Percentiles rank a stretch among this genome's conserved stretches.
phyloP scores from a whole-genome alignment of 495 filamentous ascomycete genomes.

The Hypoxylon cercidicola region DNA sequence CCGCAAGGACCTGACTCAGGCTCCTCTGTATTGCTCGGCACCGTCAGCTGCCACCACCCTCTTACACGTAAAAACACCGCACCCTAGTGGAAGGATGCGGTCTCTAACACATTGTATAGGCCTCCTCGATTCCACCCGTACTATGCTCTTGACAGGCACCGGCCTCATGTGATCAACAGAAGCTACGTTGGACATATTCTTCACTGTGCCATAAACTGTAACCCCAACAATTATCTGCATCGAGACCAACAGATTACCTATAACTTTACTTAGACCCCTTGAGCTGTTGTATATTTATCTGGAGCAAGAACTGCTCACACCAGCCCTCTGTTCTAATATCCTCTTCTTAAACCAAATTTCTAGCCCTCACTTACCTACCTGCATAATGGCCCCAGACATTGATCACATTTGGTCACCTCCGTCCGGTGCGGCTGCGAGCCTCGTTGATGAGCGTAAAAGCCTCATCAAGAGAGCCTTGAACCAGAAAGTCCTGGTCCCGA shows the following conservation, averaged over 20 bases:
- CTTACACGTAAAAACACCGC: conserved; percentile 10
- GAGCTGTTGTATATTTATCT: background rate
- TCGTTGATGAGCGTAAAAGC: conserved; percentile 33
- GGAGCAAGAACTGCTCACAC: too few species aligned
- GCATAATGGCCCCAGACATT: conserved; percentile 35
- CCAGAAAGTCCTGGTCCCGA: conserved; percentile 42
- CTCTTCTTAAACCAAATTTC: background rate
- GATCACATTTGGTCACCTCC: conserved; percentile 12
- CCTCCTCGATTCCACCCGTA: background rate
- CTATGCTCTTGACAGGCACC: background rate
- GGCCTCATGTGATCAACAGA: conserved; percentile 6
- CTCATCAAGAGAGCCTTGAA: conserved; percentile 39
- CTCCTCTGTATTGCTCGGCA: background rate
- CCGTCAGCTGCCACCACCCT: background rate
- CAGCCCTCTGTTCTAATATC: background rate
- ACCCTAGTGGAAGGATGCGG: conserved; percentile 18
- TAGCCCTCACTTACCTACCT: background rate
- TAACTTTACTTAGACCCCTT: background rate
- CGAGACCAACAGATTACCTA: conserved; percentile 13
- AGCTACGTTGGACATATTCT: background rate
- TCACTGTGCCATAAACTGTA: background rate
- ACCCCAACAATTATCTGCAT: background rate
- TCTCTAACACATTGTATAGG: background rate
- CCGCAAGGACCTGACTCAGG: background rate
- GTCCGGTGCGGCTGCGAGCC: background rate